Percentiles rank a stretch among this genome's conserved stretches.
phyloP scores from a whole-genome alignment of 2,329 filamentous ascomycete species.

The Colletotrichum echinochloae region DNA sequence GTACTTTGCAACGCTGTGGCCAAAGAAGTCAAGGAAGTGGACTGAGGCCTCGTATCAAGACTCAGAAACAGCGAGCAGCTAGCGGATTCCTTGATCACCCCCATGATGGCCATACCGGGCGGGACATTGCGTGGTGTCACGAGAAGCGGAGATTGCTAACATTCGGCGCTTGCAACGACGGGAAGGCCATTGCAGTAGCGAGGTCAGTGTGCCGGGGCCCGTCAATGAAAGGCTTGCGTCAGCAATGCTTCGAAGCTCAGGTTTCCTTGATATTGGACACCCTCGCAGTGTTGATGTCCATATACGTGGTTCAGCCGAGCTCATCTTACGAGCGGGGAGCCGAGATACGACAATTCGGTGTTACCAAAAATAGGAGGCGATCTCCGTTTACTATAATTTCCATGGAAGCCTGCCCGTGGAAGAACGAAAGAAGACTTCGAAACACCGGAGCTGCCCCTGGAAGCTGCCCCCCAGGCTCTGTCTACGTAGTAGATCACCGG shows the following conservation, averaged over 20 bases:
- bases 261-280: constrained; percentile 1
- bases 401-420: constrained; percentile 19
- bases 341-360: constrained; percentile 18
- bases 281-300: background rate
- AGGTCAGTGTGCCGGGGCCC: background rate
- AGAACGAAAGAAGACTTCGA: constrained; percentile 33
- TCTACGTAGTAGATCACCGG: constrained; percentile 33
- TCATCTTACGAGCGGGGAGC: constrained; percentile 13
- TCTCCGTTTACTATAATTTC: constrained; percentile 2
- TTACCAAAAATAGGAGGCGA: constrained; percentile 34
- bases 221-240: background rate
- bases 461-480: constrained; percentile 26
- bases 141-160: constrained; percentile 31
- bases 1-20: constrained; percentile 79
- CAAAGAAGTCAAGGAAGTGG: constrained; percentile 60
- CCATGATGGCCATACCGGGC: background rate
- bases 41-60: constrained; percentile 44
- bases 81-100: background rate
- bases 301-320: background rate
- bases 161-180: constrained; percentile 13
- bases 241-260: background rate
- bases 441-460: constrained; percentile 15
- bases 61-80: background rate
- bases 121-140: constrained; percentile 25
- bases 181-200: constrained; percentile 7